A percentile compares a stretch with the other conserved stretches of the same genome.
Conservation (phyloP, 1,284 basidiomycete species). For the Sporisorium reilianum region DNA sequence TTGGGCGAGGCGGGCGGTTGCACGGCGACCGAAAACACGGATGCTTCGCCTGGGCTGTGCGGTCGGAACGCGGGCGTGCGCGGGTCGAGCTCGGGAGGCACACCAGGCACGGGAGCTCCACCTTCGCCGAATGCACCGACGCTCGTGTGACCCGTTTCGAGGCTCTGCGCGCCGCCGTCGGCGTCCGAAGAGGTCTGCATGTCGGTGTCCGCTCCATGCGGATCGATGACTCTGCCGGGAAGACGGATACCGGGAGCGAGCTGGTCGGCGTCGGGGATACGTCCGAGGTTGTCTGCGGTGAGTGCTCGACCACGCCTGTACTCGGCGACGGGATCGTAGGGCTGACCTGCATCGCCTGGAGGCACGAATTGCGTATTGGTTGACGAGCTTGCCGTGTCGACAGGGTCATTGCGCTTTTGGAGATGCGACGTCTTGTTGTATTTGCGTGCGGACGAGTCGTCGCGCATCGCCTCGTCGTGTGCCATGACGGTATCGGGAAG, state of each 20-base stretch:
- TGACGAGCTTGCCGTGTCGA: constrained; percentile 13
- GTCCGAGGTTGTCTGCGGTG: constrained; percentile 65
- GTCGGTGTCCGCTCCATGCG: constrained; percentile 35
- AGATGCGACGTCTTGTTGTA: constrained; percentile 55
- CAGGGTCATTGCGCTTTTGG: constrained; percentile 22
- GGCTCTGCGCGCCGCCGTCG: constrained; percentile 41
- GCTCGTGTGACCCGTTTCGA: constrained; percentile 49
- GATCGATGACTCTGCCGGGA: constrained; percentile 37
- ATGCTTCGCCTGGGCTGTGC: constrained; percentile 61
- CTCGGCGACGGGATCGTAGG: constrained; percentile 47
- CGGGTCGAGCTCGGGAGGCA: constrained; percentile 66
- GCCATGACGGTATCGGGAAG: constrained; percentile 29
- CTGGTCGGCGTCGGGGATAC: constrained; percentile 66
- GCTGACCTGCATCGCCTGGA: constrained; percentile 18
- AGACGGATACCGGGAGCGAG: constrained; percentile 67
- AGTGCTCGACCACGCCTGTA: constrained; percentile 51
- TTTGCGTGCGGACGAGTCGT: constrained; percentile 52
- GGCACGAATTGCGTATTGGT: constrained; percentile 17
- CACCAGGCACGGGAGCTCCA: constrained; percentile 55
- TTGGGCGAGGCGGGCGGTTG: constrained; percentile 66
- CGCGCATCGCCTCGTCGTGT: constrained; percentile 45
- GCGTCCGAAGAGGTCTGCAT: constrained; percentile 52
- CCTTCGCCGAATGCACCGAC: constrained; percentile 54
- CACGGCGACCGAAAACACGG: constrained; percentile 66
- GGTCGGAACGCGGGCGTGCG: constrained; percentile 62